Conservation (phyloP, 139 green algal species). For the Chlorella sorokiniana region DNA sequence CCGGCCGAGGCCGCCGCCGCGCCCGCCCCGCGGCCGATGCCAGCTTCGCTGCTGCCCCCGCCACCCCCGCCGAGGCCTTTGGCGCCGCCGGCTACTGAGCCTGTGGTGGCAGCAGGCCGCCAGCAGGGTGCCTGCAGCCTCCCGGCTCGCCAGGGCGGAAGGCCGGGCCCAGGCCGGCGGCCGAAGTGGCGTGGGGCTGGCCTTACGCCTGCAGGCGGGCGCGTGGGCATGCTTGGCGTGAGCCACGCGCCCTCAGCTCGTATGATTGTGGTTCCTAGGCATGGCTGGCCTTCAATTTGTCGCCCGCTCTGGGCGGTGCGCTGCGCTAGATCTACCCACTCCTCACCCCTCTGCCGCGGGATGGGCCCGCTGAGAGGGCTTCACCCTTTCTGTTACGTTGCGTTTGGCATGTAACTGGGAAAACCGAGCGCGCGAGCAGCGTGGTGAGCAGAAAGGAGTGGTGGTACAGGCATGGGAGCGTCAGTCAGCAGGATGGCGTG, state of each 20-base stretch:
- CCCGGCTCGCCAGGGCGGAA: too few species aligned
- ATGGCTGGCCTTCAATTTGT: background rate
- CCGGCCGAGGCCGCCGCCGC: conserved; percentile 62
- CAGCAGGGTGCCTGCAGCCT: background rate
- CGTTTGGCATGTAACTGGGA: background rate
- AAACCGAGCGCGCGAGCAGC: background rate
- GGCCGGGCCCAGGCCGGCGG: too few species aligned
- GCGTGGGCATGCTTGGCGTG: too few species aligned
- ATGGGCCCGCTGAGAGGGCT: background rate
- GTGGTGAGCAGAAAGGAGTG: background rate
- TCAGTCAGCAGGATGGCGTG: too few species aligned
- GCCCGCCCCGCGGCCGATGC: conserved; percentile 56
- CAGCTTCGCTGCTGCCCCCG: conserved; percentile 51
- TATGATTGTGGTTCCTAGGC: background rate
- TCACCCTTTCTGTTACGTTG: background rate
- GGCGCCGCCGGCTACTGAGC: conserved; percentile 28
- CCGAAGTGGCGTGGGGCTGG: too few species aligned
- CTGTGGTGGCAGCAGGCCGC: background rate
- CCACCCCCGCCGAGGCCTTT: conserved; percentile 36
- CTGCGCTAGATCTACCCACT: background rate
- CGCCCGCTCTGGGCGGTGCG: background rate
- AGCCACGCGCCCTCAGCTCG: too few species aligned
- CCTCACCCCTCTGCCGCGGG: background rate
- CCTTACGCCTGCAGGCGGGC: too few species aligned
- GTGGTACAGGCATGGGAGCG: background rate